These are phyloP conservation scores for Saccharomyces hybrid DNA, from an alignment of 1,139 yeast genomes.

Conservation along the genomic window DNA sequence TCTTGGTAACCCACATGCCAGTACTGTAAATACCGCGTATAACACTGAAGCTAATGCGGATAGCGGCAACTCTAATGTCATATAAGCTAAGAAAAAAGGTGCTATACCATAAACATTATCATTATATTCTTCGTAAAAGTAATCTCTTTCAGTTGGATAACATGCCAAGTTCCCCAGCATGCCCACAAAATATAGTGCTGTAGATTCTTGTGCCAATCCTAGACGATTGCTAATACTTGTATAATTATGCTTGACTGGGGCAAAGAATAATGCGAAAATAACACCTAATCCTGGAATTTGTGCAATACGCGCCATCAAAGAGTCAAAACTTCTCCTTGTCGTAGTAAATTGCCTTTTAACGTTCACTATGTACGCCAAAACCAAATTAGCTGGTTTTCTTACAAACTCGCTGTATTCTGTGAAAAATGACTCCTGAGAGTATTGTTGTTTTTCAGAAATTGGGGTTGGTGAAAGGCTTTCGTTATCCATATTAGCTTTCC, in stretches of 20 bases:
- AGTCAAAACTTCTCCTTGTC: slow-evolving; percentile 52
- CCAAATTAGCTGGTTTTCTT: slow-evolving; percentile 30
- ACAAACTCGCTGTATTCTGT: slow-evolving; percentile 16
- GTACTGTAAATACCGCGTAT: slow-evolving; percentile 54
- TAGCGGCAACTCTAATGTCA: slow-evolving; percentile 65
- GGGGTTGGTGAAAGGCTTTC: neutral
- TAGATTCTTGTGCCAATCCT: slow-evolving; percentile 68
- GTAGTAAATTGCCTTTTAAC: slow-evolving; percentile 44
- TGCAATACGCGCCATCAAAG: slow-evolving; percentile 56
- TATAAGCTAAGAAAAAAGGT: slow-evolving; percentile 60
- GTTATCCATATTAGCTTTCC: slow-evolving; percentile 36
- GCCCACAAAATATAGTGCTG: slow-evolving; percentile 71
- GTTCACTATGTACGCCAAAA: slow-evolving; percentile 37
- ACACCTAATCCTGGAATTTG: slow-evolving; percentile 61
- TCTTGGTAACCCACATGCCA: slow-evolving; percentile 70
- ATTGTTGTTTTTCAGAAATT: neutral
- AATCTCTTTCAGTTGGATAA: slow-evolving; percentile 65
- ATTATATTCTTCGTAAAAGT: slow-evolving; percentile 70
- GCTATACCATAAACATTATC: slow-evolving; percentile 65
- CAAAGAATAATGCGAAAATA: slow-evolving; percentile 59
- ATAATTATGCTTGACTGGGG: slow-evolving; percentile 55
- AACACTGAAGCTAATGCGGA: slow-evolving; percentile 55
- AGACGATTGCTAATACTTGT: slow-evolving; percentile 60
- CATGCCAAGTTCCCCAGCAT: slow-evolving; percentile 68
- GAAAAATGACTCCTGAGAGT: slow-evolving; percentile 12